Evolutionary conservation across 2,329 filamentous ascomycete species (phyloP), one percentile per base, ranked within the genome.

Genomic region (Aspergillus tanneri): DNA sequence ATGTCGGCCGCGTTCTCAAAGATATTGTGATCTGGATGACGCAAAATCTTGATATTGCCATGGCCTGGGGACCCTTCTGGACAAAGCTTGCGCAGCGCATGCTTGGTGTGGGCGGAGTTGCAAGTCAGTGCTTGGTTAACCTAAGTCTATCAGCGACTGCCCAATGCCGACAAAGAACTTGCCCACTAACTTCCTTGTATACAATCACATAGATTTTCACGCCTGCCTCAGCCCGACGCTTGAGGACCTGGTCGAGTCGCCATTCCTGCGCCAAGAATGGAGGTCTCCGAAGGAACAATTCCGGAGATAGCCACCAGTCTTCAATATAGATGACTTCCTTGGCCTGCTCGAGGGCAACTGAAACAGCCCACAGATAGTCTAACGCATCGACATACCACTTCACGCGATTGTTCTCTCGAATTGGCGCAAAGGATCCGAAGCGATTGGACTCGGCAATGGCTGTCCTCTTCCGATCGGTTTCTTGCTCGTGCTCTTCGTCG

Each of bases 341-440:
- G 28, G 93, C 93, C 50, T 85, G 79, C 55, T 97, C 91, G n/a
- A 97, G 77, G 0, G 91, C 92, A 25, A 86, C 83, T 0, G 90
- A 95, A 9, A 99, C 90, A 14, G 93, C 86, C 85, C 90, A 96
- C 68, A 93, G 95, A 70, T 99, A 99, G 72, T 97, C 88, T 52
- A 90, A 80, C 3, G 90, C 93, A 66, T 97, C 93, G 9, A 97
- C 89, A 71, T 96, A 97, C 91, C 92, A 99, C 74, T 97, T 97
- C 66, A 93, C 78, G 49, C 87, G 78, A 68, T 97, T 96, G 22
- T 85, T 87, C 9, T 92, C 84, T 35, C 86, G 84, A 66, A 92
- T 86, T 0, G 92, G 92, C 28, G 95, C 95, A 71, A 88, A 99
- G 3, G 89, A 95, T n/a, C 87, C 69, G 74, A 90, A 97, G 34